These are phyloP conservation scores for Monilinia aucupariae DNA, from an alignment of 2,329 filamentous ascomycete species.

Conservation along the genomic window DNA sequence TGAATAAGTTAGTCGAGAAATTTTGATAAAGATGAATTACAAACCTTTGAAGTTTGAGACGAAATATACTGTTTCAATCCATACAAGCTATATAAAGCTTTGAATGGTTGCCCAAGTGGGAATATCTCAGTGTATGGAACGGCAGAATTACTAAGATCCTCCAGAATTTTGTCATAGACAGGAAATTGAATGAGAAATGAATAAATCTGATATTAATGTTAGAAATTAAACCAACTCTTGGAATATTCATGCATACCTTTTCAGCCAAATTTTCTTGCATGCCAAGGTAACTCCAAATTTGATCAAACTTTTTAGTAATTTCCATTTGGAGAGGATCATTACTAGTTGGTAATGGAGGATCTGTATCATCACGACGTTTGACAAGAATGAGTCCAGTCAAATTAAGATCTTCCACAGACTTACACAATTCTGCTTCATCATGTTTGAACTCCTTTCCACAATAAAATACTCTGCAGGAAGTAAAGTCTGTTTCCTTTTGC, in stretches of 20 bases:
- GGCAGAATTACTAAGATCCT: slow-evolving; percentile 50
- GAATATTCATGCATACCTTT: slow-evolving; percentile 47
- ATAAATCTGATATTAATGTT: slow-evolving; percentile 50
- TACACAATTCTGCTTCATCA: slow-evolving; percentile 51
- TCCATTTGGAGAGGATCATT: slow-evolving; percentile 66
- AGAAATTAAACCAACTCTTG: background rate
- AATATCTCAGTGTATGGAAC: slow-evolving; percentile 59
- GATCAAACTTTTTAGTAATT: slow-evolving; percentile 74
- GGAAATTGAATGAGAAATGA: slow-evolving; percentile 66
- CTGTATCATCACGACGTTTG: slow-evolving; percentile 49
- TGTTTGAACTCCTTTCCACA: slow-evolving; percentile 61
- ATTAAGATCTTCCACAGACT: slow-evolving; percentile 63
- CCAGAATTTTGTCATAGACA: slow-evolving; percentile 56
- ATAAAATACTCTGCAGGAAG: slow-evolving; percentile 68
- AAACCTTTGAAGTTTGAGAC: slow-evolving; percentile 29
- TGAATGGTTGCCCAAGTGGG: slow-evolving; percentile 63
- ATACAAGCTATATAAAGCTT: slow-evolving; percentile 66
- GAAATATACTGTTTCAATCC: slow-evolving; percentile 58
- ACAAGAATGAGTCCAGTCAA: slow-evolving; percentile 64
- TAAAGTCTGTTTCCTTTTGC: slow-evolving; percentile 65
- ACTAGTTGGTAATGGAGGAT: slow-evolving; percentile 44
- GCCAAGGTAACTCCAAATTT: slow-evolving; percentile 75
- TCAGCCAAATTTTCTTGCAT: slow-evolving; percentile 64
- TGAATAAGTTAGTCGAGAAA: slow-evolving; percentile 19
- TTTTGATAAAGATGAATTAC: slow-evolving; percentile 11